These are phyloP conservation scores for Ophiostoma montium DNA, from an alignment of 2,329 filamentous ascomycete species.

Conservation along the genomic window DNA sequence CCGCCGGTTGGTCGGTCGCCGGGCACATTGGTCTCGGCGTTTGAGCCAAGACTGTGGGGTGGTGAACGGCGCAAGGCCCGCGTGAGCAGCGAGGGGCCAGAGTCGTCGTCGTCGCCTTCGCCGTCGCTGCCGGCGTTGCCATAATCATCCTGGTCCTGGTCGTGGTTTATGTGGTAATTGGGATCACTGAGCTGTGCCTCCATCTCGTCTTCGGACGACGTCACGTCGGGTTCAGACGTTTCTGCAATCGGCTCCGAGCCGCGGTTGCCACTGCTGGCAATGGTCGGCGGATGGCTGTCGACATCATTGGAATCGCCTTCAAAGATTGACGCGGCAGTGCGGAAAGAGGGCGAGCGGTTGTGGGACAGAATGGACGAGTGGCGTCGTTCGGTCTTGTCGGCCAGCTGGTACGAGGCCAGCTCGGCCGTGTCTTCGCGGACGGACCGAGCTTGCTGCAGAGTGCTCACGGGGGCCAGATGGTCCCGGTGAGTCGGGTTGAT, in stretches of 20 bases:
- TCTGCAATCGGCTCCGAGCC: constrained; percentile 42
- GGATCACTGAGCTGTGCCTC: background rate
- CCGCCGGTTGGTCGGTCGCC: background rate
- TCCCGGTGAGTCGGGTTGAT: constrained; percentile 52
- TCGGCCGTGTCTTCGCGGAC: constrained; percentile 81
- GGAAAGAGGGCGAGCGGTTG: constrained; percentile 23
- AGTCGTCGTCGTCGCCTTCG: background rate
- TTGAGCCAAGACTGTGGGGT: constrained; percentile 31
- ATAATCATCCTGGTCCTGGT: background rate
- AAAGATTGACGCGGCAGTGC: constrained; percentile 15
- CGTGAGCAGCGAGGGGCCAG: constrained; percentile 10
- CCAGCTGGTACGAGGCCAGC: constrained; percentile 68
- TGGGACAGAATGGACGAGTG: constrained; percentile 32
- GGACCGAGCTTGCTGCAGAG: constrained; percentile 58
- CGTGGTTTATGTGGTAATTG: background rate
- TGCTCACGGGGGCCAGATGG: constrained; percentile 43
- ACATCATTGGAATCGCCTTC: constrained; percentile 17
- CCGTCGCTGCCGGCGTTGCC: background rate
- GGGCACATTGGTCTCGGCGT: constrained; percentile 19
- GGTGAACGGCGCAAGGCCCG: constrained; percentile 11
- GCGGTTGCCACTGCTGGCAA: background rate
- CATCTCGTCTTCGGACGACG: constrained; percentile 1
- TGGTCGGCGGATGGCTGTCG: constrained; percentile 3
- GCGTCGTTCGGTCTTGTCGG: constrained; percentile 37
- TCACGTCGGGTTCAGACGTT: constrained; percentile 20